Percentiles rank a stretch among this genome's conserved stretches.
Evolutionary conservation across 208 protist species (phyloP).

Genomic region (Trypanosomatidae sp.): DNA sequence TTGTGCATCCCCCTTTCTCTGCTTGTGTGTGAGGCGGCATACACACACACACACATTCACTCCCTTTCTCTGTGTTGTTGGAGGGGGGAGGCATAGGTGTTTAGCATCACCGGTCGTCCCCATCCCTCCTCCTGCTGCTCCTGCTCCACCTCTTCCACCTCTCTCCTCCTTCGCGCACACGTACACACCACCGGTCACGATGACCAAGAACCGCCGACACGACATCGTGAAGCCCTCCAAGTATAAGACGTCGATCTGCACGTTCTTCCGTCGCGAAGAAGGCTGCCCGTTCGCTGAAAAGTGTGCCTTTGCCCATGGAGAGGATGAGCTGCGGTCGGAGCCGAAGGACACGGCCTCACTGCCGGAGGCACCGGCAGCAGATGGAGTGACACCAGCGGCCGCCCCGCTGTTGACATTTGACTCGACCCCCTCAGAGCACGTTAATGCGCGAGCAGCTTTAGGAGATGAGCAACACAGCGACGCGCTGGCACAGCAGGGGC

Average conservation of each 20-base stretch:
- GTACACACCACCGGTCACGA: conserved; percentile 2
- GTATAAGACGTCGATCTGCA: conserved; percentile 86
- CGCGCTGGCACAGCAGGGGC: not conserved
- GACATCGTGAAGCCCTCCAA: conserved; percentile 87
- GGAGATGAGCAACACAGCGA: not conserved
- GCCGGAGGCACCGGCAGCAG: conserved; percentile 1
- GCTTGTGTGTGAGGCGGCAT: not conserved
- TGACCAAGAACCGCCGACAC: conserved; percentile 63
- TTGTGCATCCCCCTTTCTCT: not conserved
- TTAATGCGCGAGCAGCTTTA: not conserved
- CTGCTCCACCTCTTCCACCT: not conserved
- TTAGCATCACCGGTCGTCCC: not conserved
- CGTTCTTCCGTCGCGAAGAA: conserved; percentile 52
- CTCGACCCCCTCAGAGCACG: conserved; percentile 6
- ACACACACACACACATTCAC: not conserved
- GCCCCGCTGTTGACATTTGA: conserved; percentile 7
- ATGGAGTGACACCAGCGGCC: not conserved
- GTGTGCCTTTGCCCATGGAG: conserved; percentile 84
- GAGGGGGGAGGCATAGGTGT: not conserved
- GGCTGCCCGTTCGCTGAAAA: conserved; percentile 74
- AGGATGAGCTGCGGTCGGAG: conserved; percentile 63
- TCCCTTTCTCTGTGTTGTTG: not conserved
- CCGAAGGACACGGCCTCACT: conserved; percentile 9
- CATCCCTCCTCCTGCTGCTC: not conserved
- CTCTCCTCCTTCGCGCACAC: not conserved